Base-by-base conservation (phyloP, 768 basidiomycete genomes). In the Rhizopogon rudus region DNA sequence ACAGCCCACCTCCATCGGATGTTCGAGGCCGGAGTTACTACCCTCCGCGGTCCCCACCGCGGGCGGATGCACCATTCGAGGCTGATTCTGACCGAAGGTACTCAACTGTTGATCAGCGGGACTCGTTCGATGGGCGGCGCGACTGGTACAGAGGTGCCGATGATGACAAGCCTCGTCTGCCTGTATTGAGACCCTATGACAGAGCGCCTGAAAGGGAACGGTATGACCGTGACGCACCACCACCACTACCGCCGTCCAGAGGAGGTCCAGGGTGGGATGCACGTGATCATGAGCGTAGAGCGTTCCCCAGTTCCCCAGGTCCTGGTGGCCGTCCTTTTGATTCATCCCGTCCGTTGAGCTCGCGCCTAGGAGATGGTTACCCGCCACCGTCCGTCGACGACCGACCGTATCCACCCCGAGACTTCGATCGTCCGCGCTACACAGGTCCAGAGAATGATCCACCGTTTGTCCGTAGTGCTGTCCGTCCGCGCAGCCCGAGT, bases 401-500 rank as follows among this genome's bases (percentile, higher is more conserved):
- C 54, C 60, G 66, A 53, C 6, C 61, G 59, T 61, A 71, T 59
- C 48, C 54, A 5, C 61, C 57, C 6, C 65, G 69, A 41, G 71
- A 71, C 0, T 62, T 62, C 43, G 71, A 73, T 2, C 67, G 71
- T 25, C 58, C 62, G 9, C 65, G 68, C 39, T 70, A 67, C 35
- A 56, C 61, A 13, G 55, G 58, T 2, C 42, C 63, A 43, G 63
- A 60, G 7, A 57, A 57, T 12, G 63, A 61, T 25, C 60, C 67
- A 5, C 62, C 66, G 2, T 57, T 68, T 6, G 75, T 72, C 56
- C 69, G 67, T n/a, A 25, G 22, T 25, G 73, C 78, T 5, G 71
- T 78, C 20, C 73, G 80, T n/a, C 71, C 60, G 10, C 71, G 78
- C 41, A 81, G 79, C 55, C 72, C 76, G 4, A 81, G 77, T 63